These are phyloP conservation scores for Gomphus bonarii DNA, from an alignment of 1,284 basidiomycete genomes.

Conservation along the genomic window DNA sequence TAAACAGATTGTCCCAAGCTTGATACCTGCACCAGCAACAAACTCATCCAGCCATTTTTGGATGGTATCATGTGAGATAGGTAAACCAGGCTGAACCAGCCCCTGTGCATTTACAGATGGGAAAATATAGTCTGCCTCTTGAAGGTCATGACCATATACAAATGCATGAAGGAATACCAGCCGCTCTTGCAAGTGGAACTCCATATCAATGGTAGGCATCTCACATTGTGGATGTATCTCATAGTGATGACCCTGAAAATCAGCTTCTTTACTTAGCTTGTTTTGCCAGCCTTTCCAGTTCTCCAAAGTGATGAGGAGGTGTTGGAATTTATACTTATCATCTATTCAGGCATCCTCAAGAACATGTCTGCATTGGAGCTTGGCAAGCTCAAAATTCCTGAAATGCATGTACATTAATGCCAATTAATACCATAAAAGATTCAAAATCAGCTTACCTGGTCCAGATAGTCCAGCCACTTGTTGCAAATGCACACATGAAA, in stretches of 20 bases:
- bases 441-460: no score
- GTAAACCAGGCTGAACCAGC: conserved; percentile 14
- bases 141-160: conserved; percentile 16
- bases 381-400: conserved; percentile 22
- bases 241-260: conserved; percentile 14
- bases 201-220: conserved; percentile 19
- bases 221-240: no score
- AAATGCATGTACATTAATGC: no score
- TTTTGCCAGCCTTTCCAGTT: no score
- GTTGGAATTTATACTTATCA: neutral
- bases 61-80: conserved; percentile 20
- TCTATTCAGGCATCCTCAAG: conserved; percentile 5
- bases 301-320: no score
- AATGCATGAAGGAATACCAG: conserved; percentile 16
- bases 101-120: conserved; percentile 23
- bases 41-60: conserved; percentile 21
- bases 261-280: neutral
- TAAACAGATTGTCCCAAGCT: no score
- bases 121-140: conserved; percentile 24
- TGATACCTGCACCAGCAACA: no score
- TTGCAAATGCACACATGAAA: neutral
- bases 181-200: conserved; percentile 21
- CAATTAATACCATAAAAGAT: no score
- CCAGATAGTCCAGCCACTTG: neutral
- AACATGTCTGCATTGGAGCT: conserved; percentile 18